Conservation (phyloP, 2,329 filamentous ascomycete genomes). For the Dothistroma septosporum region DNA sequence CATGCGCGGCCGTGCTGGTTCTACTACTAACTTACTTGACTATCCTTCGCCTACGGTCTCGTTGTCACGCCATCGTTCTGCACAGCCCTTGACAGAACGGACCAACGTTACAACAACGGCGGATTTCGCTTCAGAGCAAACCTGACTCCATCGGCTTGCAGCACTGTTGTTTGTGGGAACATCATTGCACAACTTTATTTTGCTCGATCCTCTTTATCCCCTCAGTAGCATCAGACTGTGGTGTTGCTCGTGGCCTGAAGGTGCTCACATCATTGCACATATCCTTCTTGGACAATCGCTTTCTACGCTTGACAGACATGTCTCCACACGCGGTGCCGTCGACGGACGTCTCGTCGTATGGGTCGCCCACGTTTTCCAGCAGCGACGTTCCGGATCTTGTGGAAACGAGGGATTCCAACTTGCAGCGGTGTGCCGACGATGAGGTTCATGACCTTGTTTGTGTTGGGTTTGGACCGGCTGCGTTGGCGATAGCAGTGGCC, state of each 20-base stretch:
- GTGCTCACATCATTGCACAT: neutral
- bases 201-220: slow-evolving; percentile 1
- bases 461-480: slow-evolving; percentile 89
- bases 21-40: neutral
- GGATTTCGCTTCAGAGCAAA: slow-evolving; percentile 3
- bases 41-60: neutral
- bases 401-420: slow-evolving; percentile 20
- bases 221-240: neutral
- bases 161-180: neutral
- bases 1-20: neutral
- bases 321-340: slow-evolving; percentile 21
- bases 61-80: neutral
- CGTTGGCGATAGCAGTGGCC: slow-evolving; percentile 81
- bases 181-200: neutral
- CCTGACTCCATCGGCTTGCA: slow-evolving; percentile 2
- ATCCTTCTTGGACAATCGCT: neutral
- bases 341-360: slow-evolving; percentile 3
- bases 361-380: slow-evolving; percentile 5
- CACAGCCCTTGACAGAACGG: neutral
- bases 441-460: slow-evolving; percentile 81
- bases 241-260: neutral
- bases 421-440: slow-evolving; percentile 54
- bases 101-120: slow-evolving; percentile 5
- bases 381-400: slow-evolving; percentile 18
- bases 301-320: slow-evolving; percentile 11